Conservation (phyloP, 148 eudicot species). For the Tetragonia tetragonoides region DNA sequence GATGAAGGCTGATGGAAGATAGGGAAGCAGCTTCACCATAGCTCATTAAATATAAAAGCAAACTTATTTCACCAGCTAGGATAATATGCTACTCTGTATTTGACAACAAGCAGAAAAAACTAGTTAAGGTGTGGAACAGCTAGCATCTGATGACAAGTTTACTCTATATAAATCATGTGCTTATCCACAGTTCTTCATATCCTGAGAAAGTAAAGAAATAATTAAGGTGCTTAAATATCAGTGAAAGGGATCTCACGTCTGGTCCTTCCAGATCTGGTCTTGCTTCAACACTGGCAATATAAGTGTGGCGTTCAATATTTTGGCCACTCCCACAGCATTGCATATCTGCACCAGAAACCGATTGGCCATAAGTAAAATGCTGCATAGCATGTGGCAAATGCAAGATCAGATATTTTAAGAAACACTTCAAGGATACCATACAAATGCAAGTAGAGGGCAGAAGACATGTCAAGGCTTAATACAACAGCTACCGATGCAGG, state of each 20-base stretch:
- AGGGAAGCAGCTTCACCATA: background rate
- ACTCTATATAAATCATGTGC: background rate
- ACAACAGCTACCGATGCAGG: background rate
- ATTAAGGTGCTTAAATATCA: background rate
- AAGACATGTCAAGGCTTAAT: background rate
- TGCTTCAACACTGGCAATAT: slow-evolving; percentile 97
- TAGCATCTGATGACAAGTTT: slow-evolving; percentile 1
- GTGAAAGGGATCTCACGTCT: slow-evolving; percentile 66
- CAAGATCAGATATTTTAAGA: background rate
- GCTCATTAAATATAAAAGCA: background rate
- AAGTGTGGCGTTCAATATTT: slow-evolving; percentile 91
- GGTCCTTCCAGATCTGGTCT: slow-evolving; percentile 99
- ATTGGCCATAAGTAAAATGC: slow-evolving; percentile 2
- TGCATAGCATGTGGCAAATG: background rate
- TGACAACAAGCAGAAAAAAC: background rate
- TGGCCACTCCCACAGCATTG: slow-evolving; percentile 99
- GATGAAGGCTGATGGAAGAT: background rate
- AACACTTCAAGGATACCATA: background rate
- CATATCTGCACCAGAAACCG: slow-evolving; percentile 66
- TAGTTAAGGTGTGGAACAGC: background rate
- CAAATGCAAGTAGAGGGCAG: background rate
- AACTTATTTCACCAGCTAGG: background rate
- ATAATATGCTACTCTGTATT: too few relatives aligned
- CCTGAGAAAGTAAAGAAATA: background rate
- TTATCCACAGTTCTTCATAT: background rate